Conservation (phyloP, 2,329 filamentous ascomycete species). For the Balansia obtecta region DNA sequence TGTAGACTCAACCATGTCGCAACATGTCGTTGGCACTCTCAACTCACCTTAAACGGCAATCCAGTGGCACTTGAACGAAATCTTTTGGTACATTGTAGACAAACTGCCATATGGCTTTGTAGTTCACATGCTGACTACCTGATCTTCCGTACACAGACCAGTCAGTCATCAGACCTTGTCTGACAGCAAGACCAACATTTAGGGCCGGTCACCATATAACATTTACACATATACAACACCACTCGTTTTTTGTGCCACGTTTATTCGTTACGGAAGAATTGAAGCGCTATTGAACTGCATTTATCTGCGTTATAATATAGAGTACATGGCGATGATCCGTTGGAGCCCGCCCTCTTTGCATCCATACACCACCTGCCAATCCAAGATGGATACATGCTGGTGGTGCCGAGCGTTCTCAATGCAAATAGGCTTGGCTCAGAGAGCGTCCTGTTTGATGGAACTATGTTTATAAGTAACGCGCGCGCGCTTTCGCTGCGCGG, state of each 20-base stretch:
- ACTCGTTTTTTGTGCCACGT: neutral
- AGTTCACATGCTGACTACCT: neutral
- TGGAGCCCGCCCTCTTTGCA: neutral
- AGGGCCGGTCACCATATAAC: neutral
- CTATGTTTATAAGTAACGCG: neutral
- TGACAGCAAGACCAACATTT: no score
- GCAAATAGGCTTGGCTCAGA: neutral
- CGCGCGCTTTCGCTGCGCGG: neutral
- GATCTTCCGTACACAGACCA: neutral
- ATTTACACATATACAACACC: neutral
- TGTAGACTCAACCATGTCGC: no score
- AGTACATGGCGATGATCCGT: neutral
- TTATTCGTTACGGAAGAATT: neutral
- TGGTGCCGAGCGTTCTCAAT: neutral
- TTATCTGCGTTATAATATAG: neutral
- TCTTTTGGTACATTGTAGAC: neutral
- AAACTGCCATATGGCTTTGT: neutral
- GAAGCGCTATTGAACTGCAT: neutral
- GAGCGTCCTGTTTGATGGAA: neutral
- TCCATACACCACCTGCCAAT: constrained; percentile 1
- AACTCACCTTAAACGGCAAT: no score
- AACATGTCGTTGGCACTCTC: no score
- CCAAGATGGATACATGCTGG: neutral
- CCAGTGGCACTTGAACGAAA: no score
- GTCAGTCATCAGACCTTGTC: neutral